Percentiles rank a stretch among this genome's conserved stretches.
Evolutionary conservation across 768 basidiomycete species (phyloP).

Genomic region (Pisolithus albus): DNA sequence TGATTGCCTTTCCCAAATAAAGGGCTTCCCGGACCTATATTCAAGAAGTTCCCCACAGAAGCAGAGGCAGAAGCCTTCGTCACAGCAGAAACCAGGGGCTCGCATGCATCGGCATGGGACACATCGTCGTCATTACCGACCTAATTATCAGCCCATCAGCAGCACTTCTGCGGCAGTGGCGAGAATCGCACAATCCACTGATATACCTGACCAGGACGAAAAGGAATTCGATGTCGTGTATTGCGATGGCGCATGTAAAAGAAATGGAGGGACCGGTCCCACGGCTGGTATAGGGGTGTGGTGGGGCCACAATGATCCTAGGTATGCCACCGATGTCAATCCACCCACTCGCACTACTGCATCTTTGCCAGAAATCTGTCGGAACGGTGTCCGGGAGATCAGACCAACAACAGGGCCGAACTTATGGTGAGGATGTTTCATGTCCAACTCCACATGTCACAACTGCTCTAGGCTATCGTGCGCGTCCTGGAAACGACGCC

Average conservation of each 20-base stretch:
- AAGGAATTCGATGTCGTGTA: constrained; percentile 53
- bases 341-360: neutral
- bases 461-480: constrained; percentile 63
- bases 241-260: constrained; percentile 81
- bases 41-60: constrained; percentile 58
- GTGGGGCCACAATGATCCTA: constrained; percentile 67
- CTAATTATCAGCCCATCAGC: constrained; percentile 9
- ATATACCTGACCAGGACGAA: constrained; percentile 18
- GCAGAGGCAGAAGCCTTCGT: constrained; percentile 57
- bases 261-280: constrained; percentile 65
- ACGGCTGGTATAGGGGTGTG: constrained; percentile 84
- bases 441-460: neutral
- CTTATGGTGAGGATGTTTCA: constrained; percentile 54
- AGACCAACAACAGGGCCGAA: constrained; percentile 88
- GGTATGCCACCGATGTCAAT: constrained; percentile 29
- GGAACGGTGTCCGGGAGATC: constrained; percentile 75
- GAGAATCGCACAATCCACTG: neutral
- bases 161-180: neutral
- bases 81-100: constrained; percentile 21
- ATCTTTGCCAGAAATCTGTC: constrained; percentile 56
- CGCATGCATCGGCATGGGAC: constrained; percentile 5
- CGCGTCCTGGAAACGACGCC: constrained; percentile 74
- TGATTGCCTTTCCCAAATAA: constrained; percentile 64
- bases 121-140: constrained; percentile 17
- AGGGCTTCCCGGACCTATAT: constrained; percentile 53